Evolutionary conservation across 768 basidiomycete species (phyloP).

Genomic region (Termitomyces bulborhizus): DNA sequence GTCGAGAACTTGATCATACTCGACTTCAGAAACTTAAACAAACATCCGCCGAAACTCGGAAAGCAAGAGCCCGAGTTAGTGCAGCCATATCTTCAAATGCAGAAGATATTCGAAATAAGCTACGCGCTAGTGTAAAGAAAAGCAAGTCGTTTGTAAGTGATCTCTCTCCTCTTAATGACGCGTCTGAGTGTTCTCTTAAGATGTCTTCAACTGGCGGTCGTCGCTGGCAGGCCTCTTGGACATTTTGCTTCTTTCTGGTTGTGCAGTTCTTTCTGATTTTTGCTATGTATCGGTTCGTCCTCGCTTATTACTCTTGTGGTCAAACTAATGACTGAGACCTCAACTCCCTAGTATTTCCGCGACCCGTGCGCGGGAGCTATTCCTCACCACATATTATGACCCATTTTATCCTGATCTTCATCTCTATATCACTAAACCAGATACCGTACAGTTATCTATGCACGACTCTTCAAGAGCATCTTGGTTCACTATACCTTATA

Average conservation of each 20-base stretch:
- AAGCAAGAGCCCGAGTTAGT: slow-evolving; percentile 39
- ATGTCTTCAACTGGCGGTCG: slow-evolving; percentile 12
- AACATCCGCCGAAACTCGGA: slow-evolving; percentile 22
- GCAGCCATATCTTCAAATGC: slow-evolving; percentile 35
- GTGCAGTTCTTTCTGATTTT: slow-evolving; percentile 42
- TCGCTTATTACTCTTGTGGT: not conserved
- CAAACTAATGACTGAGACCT: not conserved
- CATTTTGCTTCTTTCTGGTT: slow-evolving; percentile 27
- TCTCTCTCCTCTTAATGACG: not conserved
- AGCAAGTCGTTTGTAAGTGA: slow-evolving; percentile 32
- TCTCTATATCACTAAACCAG: slow-evolving; percentile 39
- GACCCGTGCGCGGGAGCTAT: slow-evolving; percentile 45
- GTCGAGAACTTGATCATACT: slow-evolving; percentile 29
- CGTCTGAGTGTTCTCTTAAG: slow-evolving; percentile 6
- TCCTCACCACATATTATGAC: slow-evolving; percentile 73
- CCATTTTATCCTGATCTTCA: slow-evolving; percentile 72
- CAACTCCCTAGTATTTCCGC: slow-evolving; percentile 35
- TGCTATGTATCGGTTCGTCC: slow-evolving; percentile 53
- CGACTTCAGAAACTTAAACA: slow-evolving; percentile 12
- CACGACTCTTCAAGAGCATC: slow-evolving; percentile 23
- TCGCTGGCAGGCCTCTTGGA: slow-evolving; percentile 22
- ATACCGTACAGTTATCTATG: slow-evolving; percentile 30
- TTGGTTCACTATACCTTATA: slow-evolving; percentile 28
- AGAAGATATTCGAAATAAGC: slow-evolving; percentile 25
- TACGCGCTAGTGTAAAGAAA: slow-evolving; percentile 30